Evolutionary conservation across 2,329 filamentous ascomycete species (phyloP), one percentile per base, ranked within the genome.

Genomic region (Scleromitrula shiraiana): DNA sequence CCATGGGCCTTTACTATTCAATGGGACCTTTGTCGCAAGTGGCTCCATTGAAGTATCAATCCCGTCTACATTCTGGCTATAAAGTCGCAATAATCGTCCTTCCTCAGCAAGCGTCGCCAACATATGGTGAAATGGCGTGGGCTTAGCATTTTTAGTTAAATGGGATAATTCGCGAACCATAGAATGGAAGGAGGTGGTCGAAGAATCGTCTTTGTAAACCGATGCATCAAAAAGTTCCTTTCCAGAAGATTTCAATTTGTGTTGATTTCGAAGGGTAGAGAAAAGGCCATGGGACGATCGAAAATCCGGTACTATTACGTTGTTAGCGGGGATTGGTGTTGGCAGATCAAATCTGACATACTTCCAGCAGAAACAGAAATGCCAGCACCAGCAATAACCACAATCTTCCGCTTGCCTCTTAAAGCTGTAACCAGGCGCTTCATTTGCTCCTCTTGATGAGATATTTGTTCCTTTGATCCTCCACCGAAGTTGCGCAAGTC

Each of bases 181-280:
- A 64, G 85, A 82, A 67, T 98, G 93, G 65, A 98, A 98, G 9
- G 85, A 88, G 20, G 85, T 83, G 1, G 91, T 97, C 10, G 90
- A 87, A 19, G 78, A 76, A 64, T 94, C 84, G 70, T 95, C 87
- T 66, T 88, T 90, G 72, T 98, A 98, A 46, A 98, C 93, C 7
- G 91, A 95, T 44, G 93, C 93, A 69, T 98, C 93, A 63, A 98
- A 98, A 1, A 98, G 77, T 57, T 95, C 83, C 67, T 97, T 96
- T 44, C 93, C 93, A 0, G 93, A 96, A 19, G 85, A 80, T 65
- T 95, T 95, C 53, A 96, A 74, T 58, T 93, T 94, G 68, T 96
- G 88, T 63, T 95, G 84, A 53, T 80, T 84, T 56, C 87, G 85
- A 22, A 95, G 74, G 15, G 85, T 86, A 50, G 82, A 85, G 68